A percentile compares a stretch with the other conserved stretches of the same genome.
These are phyloP conservation scores for Cercospora beticola DNA, from an alignment of 2,329 filamentous ascomycete species.

Conservation along the genomic window DNA sequence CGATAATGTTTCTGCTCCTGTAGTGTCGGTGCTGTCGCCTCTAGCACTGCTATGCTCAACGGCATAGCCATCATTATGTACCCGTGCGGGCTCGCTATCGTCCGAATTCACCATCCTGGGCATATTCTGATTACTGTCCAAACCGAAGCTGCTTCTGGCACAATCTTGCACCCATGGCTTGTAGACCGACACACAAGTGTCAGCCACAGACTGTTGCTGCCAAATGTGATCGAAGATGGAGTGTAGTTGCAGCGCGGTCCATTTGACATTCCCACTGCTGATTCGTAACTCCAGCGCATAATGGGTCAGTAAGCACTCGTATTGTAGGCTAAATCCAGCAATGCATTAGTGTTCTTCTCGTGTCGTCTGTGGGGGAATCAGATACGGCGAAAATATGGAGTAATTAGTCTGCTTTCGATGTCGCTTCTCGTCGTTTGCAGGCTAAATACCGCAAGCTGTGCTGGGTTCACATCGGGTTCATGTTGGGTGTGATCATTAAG, in stretches of 20 bases:
- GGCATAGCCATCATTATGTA: background rate
- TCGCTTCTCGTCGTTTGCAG: background rate
- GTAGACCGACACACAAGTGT: background rate
- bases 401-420: slow-evolving; percentile 2
- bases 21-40: background rate
- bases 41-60: background rate
- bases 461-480: background rate
- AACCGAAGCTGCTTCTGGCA: slow-evolving; percentile 4
- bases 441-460: background rate
- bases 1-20: background rate
- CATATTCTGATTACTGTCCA: background rate
- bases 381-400: background rate
- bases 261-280: background rate
- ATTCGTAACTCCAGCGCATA: background rate
- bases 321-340: background rate
- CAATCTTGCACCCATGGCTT: background rate
- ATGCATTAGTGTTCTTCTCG: background rate
- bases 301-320: background rate
- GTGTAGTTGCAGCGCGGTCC: background rate
- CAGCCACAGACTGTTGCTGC: slow-evolving; percentile 1
- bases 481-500: background rate
- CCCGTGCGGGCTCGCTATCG: background rate
- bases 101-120: background rate
- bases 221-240: background rate
- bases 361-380: background rate